phyloP scores from a whole-genome alignment of 148 eudicot species.

The Heliosperma pusillum region DNA sequence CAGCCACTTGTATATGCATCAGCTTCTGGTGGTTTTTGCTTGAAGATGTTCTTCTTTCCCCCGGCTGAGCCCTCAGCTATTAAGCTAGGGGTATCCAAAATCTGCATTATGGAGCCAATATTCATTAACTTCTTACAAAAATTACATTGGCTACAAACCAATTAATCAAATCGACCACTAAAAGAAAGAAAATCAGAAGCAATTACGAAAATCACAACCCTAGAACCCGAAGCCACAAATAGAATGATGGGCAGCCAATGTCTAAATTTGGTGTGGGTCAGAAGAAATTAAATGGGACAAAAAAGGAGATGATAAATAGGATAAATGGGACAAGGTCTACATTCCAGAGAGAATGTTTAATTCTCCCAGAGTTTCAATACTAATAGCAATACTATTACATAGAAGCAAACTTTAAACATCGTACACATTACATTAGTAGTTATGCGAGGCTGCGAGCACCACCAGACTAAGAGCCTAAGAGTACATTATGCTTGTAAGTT shows the following conservation, averaged over 20 bases:
- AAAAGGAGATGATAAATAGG: not conserved
- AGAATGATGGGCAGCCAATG: not conserved
- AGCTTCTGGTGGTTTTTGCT: conserved; percentile 57
- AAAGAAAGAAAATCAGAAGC: not conserved
- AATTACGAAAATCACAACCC: not conserved
- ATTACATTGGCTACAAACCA: conserved; percentile 35
- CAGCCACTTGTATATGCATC: conserved; percentile 63
- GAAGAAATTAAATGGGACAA: not conserved
- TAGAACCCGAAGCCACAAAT: not conserved
- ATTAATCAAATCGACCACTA: not conserved
- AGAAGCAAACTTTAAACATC: not conserved
- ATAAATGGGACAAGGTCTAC: not conserved
- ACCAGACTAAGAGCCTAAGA: not conserved
- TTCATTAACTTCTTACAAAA: too few relatives aligned
- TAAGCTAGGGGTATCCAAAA: conserved; percentile 84
- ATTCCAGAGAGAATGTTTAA: not conserved
- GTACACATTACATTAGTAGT: too few relatives aligned
- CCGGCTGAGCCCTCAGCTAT: conserved; percentile 71
- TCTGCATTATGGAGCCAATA: conserved; percentile 50
- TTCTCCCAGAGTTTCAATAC: not conserved
- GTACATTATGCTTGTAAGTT: too few relatives aligned
- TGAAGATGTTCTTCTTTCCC: conserved; percentile 65
- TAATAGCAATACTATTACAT: not conserved
- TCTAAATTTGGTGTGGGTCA: not conserved
- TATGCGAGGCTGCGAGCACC: not conserved